Evolutionary conservation across 225 moss, liverwort and hornwort species (phyloP).

Genomic region (Ulota crispa): DNA sequence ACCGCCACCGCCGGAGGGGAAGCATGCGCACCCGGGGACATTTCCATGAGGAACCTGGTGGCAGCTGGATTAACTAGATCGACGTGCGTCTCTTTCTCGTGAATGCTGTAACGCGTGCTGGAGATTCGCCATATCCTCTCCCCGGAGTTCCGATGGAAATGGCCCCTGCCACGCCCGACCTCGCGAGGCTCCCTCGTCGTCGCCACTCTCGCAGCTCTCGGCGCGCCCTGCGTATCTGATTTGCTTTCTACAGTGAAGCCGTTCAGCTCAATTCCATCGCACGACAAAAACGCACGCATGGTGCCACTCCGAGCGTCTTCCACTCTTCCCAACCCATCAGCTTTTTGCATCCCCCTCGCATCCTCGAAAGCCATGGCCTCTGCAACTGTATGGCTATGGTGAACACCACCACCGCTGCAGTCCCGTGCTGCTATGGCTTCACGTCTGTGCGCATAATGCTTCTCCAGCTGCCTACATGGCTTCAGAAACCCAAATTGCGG

Average conservation of each 20-base stretch:
- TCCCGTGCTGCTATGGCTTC: neutral
- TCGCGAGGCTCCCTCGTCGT: slow-evolving; percentile 13
- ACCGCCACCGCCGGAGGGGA: slow-evolving; percentile 60
- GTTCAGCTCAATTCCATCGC: slow-evolving; percentile 51
- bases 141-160: slow-evolving; percentile 24
- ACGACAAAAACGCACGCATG: slow-evolving; percentile 29
- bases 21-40: slow-evolving; percentile 37
- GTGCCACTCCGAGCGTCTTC: slow-evolving; percentile 14
- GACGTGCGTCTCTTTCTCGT: slow-evolving; percentile 58
- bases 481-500: slow-evolving; percentile 47
- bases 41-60: slow-evolving; percentile 61
- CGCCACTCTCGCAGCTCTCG: slow-evolving; percentile 10
- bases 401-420: slow-evolving; percentile 7
- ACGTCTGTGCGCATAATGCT: slow-evolving; percentile 15
- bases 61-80: slow-evolving; percentile 76
- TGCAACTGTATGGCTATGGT: neutral
- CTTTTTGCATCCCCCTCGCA: neutral
- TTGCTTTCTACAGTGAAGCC: slow-evolving; percentile 31
- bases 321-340: no score
- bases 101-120: slow-evolving; percentile 49
- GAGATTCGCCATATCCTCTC: slow-evolving; percentile 48
- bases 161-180: slow-evolving; percentile 6
- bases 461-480: slow-evolving; percentile 51
- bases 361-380: neutral
- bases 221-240: neutral